Evolutionary conservation across 2,329 filamentous ascomycete species (phyloP).

Genomic region (Arthroderma uncinatum): DNA sequence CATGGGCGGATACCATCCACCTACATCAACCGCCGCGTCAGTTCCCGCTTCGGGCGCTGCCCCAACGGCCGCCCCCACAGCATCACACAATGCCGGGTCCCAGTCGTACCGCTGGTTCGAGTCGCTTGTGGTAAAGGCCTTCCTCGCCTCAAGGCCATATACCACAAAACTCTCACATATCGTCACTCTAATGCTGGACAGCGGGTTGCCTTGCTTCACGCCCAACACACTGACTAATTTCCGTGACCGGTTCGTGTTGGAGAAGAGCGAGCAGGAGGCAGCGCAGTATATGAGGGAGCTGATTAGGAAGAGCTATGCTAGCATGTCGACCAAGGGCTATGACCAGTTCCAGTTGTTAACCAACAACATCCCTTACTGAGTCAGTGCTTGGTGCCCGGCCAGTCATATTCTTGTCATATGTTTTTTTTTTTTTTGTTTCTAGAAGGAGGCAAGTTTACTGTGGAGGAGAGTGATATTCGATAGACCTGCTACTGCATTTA

Average conservation of each 20-base stretch:
- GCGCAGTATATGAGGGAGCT: constrained; percentile 87
- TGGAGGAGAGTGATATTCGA: background rate
- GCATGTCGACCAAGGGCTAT: constrained; percentile 86
- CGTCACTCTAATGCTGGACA: constrained; percentile 90
- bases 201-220: constrained; percentile 93
- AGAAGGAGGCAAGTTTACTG: too few species aligned
- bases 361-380: constrained; percentile 87
- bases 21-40: background rate
- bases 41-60: background rate
- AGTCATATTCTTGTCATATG: background rate
- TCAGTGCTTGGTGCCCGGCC: too few species aligned
- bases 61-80: constrained; percentile 17
- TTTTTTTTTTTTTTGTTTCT: background rate
- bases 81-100: constrained; percentile 44
- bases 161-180: constrained; percentile 82
- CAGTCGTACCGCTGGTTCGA: constrained; percentile 95
- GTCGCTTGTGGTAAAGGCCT: constrained; percentile 89
- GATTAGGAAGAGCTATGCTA: constrained; percentile 80
- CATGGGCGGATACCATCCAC: constrained; percentile 58
- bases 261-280: constrained; percentile 82
- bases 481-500: background rate
- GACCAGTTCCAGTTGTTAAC: constrained; percentile 97
- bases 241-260: constrained; percentile 80
- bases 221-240: constrained; percentile 90
- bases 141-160: constrained; percentile 76